Percentiles rank a stretch among this genome's conserved stretches.
These are phyloP conservation scores for Phytopythium vexans DNA, from an alignment of 352 stramenopile species.

Conservation along the genomic window DNA sequence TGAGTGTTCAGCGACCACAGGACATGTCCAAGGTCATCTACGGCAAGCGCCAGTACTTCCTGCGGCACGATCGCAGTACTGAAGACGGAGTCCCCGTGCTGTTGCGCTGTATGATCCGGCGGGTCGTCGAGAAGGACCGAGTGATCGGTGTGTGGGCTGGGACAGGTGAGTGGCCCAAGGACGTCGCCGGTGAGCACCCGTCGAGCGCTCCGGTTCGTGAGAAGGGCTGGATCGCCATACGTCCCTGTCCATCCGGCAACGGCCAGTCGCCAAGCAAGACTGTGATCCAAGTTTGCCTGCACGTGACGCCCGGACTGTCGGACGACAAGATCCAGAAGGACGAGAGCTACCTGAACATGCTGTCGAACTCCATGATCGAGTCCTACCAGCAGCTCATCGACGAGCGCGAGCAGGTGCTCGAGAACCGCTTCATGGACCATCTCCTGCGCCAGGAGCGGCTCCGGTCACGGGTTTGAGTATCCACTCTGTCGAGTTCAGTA, in stretches of 20 bases:
- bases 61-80: constrained; percentile 13
- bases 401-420: constrained; percentile 29
- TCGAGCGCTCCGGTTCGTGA: constrained; percentile 31
- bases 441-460: constrained; percentile 18
- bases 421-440: constrained; percentile 34
- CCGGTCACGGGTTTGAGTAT: background rate
- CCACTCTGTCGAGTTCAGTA: background rate
- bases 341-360: constrained; percentile 28
- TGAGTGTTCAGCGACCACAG: background rate
- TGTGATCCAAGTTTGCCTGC: constrained; percentile 25
- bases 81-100: constrained; percentile 17
- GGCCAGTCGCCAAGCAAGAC: constrained; percentile 1
- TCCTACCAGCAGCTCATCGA: constrained; percentile 39
- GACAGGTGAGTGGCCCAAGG: constrained; percentile 29
- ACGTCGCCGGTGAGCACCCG: constrained; percentile 13
- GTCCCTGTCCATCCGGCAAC: background rate
- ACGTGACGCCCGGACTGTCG: constrained; percentile 30
- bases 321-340: constrained; percentile 19
- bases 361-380: constrained; percentile 23
- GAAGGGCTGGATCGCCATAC: constrained; percentile 28
- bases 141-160: constrained; percentile 30
- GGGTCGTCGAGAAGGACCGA: constrained; percentile 17
- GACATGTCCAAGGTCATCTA: constrained; percentile 9
- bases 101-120: constrained; percentile 21
- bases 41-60: constrained; percentile 21